Conservation (phyloP, 345 rosid genomes). For the Gossypium australe region DNA sequence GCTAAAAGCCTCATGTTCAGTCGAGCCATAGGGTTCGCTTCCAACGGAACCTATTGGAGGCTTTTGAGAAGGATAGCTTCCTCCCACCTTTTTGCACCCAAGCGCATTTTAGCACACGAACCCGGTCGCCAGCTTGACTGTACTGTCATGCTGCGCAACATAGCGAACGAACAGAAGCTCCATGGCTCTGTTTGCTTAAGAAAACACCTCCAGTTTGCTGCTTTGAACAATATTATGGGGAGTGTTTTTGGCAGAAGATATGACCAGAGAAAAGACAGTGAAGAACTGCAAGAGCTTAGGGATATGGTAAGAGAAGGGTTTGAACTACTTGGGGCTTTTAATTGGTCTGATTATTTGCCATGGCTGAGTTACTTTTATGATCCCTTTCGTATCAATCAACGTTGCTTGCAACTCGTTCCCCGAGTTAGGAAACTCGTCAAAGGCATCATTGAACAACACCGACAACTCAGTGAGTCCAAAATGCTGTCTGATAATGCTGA, state of each 20-base stretch:
- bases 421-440: conserved; percentile 50
- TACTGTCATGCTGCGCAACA: conserved; percentile 35
- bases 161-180: conserved; percentile 36
- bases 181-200: conserved; percentile 45
- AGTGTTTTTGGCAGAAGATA: conserved; percentile 79
- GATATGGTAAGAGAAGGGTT: conserved; percentile 78
- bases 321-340: conserved; percentile 60
- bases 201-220: conserved; percentile 62
- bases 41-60: conserved; percentile 84
- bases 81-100: conserved; percentile 67
- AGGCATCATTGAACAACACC: conserved; percentile 54
- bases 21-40: conserved; percentile 92
- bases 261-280: conserved; percentile 22
- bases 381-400: conserved; percentile 43
- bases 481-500: conserved; percentile 35
- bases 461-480: conserved; percentile 19
- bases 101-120: conserved; percentile 61
- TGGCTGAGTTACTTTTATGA: conserved; percentile 60
- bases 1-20: conserved; percentile 74
- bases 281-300: conserved; percentile 41
- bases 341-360: conserved; percentile 45
- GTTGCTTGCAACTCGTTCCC: conserved; percentile 73
- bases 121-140: conserved; percentile 51
- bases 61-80: conserved; percentile 64
- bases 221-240: conserved; percentile 79